Evolutionary conservation across 2,329 filamentous ascomycete species (phyloP), one percentile per base, ranked within the genome.

Genomic region (Ophiostoma tasmaniense): DNA sequence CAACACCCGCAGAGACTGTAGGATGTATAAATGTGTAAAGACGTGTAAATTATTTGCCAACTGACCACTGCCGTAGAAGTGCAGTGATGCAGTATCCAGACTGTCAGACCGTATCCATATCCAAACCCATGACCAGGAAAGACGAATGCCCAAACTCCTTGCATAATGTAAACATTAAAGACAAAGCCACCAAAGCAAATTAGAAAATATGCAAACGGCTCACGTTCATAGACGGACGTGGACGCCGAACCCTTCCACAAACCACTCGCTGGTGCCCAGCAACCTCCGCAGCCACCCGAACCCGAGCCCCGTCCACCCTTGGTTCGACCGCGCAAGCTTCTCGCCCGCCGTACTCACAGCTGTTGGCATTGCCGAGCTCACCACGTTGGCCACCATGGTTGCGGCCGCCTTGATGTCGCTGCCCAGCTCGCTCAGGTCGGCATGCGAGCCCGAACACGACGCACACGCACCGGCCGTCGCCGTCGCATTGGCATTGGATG

Each of bases 221-320:
- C 42, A 39, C 37, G 17, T 8, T 33, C 20, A 70, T 72, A 97
- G 80, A 72, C 91, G 84, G 67, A 98, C 87, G 74, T 93, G 89
- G 37, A 98, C 86, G 78, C 97, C 93, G 79, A 99, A 85, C 78
- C 93, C 97, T 69, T 94, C 92, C 72, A 99, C 86, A 74, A 90
- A 87, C 91, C 94, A 96, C 78, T 97, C 93, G 74, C 90, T 87
- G 78, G 87, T 87, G 3, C 93, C 93, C 66, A 97, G 79, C 66
- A 96, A 79, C 75, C 88, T 93, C 74, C 93, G 85, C 70, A 97
- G 79, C 93, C 93, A 97, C 78, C 96, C 93, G 69, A 94, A 82
- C 0, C 91, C 92, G 66, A 93, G 82, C 0, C 91, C 89, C 0
- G 90, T 90, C 87, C 90, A 90, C 78, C 90, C 89, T 7, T 84